Conservation (phyloP, 2,329 filamentous ascomycete genomes). For the Celoporthe dispersa region DNA sequence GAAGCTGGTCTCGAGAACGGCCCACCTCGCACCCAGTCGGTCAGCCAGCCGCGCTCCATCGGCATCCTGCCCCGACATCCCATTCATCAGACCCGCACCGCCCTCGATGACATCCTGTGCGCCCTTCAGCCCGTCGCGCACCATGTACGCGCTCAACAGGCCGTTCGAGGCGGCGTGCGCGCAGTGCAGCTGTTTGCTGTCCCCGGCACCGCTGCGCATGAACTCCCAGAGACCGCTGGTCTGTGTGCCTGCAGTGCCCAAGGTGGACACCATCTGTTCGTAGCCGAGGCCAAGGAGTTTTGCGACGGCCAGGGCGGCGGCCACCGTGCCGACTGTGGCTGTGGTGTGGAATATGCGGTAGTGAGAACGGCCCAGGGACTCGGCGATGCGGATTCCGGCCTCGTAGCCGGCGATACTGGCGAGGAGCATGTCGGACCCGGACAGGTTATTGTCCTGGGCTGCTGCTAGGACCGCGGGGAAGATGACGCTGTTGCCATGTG, state of each 20-base stretch:
- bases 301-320: conserved; percentile 7
- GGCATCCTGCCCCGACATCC: background rate
- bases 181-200: conserved; percentile 22
- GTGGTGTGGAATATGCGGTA: conserved; percentile 17
- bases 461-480: conserved; percentile 18
- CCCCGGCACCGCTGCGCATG: conserved; percentile 8
- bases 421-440: conserved; percentile 7
- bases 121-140: conserved; percentile 3
- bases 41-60: background rate
- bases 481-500: conserved; percentile 3
- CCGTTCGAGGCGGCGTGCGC: conserved; percentile 4
- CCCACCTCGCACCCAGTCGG: conserved; percentile 10
- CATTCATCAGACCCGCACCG: conserved; percentile 1
- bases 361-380: conserved; percentile 7
- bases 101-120: conserved; percentile 14
- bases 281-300: conserved; percentile 3
- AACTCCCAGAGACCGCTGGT: conserved; percentile 18
- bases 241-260: conserved; percentile 13
- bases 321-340: conserved; percentile 11
- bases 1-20: conserved; percentile 20
- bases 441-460: background rate
- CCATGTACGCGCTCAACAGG: conserved; percentile 15
- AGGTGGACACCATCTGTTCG: background rate
- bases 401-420: conserved; percentile 18
- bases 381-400: conserved; percentile 15